A percentile compares a stretch with the other conserved stretches of the same genome.
Evolutionary conservation across 345 rosid species (phyloP).

Genomic region (Gossypium bickii): DNA sequence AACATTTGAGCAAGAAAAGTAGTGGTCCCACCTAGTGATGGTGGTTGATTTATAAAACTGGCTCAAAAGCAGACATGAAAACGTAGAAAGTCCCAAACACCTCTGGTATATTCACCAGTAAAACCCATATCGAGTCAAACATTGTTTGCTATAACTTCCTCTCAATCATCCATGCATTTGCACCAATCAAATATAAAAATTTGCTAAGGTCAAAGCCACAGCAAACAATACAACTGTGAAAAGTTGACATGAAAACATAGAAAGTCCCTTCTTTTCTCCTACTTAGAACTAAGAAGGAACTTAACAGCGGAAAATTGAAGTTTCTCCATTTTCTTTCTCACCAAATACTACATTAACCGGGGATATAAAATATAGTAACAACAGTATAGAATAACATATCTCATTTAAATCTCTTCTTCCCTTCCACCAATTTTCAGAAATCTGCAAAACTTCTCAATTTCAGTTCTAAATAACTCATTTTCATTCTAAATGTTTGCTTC

Average conservation of each 20-base stretch:
- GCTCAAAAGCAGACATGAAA: not conserved
- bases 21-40: no score
- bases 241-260: not conserved
- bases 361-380: not conserved
- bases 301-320: not conserved
- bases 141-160: not conserved
- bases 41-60: not conserved
- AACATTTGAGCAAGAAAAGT: no score
- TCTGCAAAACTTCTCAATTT: not conserved
- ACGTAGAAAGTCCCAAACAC: not conserved
- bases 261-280: not conserved
- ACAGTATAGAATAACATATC: not conserved
- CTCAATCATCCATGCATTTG: not conserved
- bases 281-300: not conserved
- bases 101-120: no score
- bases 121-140: not conserved
- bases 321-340: not conserved
- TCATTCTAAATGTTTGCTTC: not conserved
- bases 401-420: slow-evolving; percentile 1
- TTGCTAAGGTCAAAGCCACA: not conserved
- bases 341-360: not conserved
- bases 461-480: not conserved
- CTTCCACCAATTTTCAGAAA: not conserved
- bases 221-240: not conserved
- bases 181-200: not conserved